Percentiles rank a stretch among this genome's conserved stretches.
These are phyloP conservation scores for Viridothelium virens DNA, from an alignment of 495 filamentous ascomycete genomes.

Conservation along the genomic window DNA sequence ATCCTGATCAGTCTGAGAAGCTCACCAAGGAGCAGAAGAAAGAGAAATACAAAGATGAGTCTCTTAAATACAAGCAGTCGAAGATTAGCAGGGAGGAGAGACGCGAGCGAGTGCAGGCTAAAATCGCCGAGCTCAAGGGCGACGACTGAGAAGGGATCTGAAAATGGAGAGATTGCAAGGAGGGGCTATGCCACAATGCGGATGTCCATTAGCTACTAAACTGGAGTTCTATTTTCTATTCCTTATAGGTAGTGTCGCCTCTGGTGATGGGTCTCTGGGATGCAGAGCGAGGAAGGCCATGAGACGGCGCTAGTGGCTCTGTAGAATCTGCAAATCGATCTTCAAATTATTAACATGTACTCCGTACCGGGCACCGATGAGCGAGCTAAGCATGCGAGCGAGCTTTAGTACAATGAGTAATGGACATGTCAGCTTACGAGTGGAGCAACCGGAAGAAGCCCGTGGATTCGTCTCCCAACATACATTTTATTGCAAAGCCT, in stretches of 20 bases:
- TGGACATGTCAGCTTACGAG: background rate
- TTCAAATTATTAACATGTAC: no score
- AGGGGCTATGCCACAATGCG: background rate
- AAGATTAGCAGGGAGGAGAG: slow-evolving; percentile 79
- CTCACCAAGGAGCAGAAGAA: slow-evolving; percentile 64
- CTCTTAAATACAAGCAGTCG: slow-evolving; percentile 68
- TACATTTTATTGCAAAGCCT: background rate
- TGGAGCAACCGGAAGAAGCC: background rate
- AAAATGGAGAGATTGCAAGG: background rate
- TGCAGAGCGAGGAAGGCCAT: background rate
- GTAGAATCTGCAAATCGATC: background rate
- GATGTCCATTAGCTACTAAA: background rate
- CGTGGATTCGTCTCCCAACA: background rate
- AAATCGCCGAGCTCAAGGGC: slow-evolving; percentile 67
- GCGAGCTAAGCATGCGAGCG: background rate
- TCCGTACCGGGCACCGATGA: background rate
- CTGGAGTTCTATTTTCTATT: background rate
- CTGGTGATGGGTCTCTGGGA: background rate
- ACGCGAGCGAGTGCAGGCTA: slow-evolving; percentile 70
- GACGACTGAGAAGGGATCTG: background rate
- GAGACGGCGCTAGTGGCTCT: background rate
- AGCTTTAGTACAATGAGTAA: background rate
- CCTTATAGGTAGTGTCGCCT: background rate
- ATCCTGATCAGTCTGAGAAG: slow-evolving; percentile 55
- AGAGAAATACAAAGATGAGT: slow-evolving; percentile 95